These are phyloP conservation scores for Ceratobasidium papillatum DNA, from an alignment of 1,284 basidiomycete species.

Conservation along the genomic window DNA sequence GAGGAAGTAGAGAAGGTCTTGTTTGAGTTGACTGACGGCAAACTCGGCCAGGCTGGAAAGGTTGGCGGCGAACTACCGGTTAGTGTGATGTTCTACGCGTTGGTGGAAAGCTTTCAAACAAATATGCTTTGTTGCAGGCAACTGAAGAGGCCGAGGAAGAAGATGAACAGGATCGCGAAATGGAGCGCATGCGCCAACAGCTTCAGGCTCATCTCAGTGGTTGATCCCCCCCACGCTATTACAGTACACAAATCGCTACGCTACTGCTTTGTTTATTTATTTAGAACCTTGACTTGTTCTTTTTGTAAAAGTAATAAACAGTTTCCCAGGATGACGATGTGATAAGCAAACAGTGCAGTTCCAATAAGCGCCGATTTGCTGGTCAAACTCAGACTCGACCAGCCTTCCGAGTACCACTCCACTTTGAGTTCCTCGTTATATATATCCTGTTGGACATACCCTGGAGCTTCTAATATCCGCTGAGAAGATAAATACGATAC, in stretches of 20 bases:
- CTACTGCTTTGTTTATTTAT: slow-evolving; percentile 33
- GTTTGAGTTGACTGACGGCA: slow-evolving; percentile 95
- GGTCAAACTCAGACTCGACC: neutral
- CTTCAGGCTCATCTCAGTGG: slow-evolving; percentile 84
- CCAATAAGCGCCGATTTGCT: slow-evolving; percentile 17
- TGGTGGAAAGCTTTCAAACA: neutral
- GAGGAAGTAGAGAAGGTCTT: slow-evolving; percentile 97
- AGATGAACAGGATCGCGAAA: slow-evolving; percentile 81
- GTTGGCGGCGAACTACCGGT: slow-evolving; percentile 83
- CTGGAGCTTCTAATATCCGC: neutral
- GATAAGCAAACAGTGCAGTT: slow-evolving; percentile 12
- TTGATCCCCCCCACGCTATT: slow-evolving; percentile 54
- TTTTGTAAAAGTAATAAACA: neutral
- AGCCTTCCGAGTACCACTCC: neutral
- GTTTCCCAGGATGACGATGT: slow-evolving; percentile 5
- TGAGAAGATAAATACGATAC: neutral
- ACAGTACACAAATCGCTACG: neutral
- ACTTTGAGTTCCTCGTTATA: neutral
- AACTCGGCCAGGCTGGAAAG: slow-evolving; percentile 83
- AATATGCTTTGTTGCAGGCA: slow-evolving; percentile 52
- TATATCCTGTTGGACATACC: neutral
- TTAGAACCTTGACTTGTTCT: neutral
- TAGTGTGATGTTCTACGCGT: slow-evolving; percentile 51
- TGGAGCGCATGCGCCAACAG: slow-evolving; percentile 88
- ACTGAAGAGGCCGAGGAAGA: slow-evolving; percentile 71